Evolutionary conservation across 768 basidiomycete genomes (phyloP), one percentile per base, ranked within the genome.

Genomic region (Pulveroboletus sp.): DNA sequence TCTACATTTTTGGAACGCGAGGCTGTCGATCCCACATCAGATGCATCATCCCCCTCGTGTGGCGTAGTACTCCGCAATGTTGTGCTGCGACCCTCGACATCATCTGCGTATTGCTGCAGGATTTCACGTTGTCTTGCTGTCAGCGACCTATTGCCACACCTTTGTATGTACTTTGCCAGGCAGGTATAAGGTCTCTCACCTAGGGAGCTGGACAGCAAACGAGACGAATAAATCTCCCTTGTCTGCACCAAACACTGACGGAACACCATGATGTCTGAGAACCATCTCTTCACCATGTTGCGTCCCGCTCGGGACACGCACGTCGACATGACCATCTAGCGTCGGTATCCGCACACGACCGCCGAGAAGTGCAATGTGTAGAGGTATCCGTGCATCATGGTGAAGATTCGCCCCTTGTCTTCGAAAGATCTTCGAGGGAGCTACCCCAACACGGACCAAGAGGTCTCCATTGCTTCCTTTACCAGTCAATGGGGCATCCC

Each of bases 211-310:
- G 32, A 98, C 78, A 32, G 77, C 79, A 73, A 98, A 98, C 37
- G 83, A 80, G 47, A 99, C 89, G 59, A 93, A 89, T 46, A 97
- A 71, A 67, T 96, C 93, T 33, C 95, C 90, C 54, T 77, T 83
- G 55, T 78, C 78, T 37, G 77, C 71, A 43, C 71, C 71, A 62
- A 77, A 76, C 7, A 87, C 75, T 21, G 81, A 75, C 39, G 79
- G 66, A 11, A 97, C 83, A 28, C 96, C 96, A 46, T 89, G 82
- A 36, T 84, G 84, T 71, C 87, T 89, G 61, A 99, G 71, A 18
- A 96, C 89, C 82, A 95, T 94, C 68, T 98, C 93, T 72, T 97
- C 93, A 15, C 94, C 94, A 64, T 87, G 93, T 70, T 98, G 96
- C 3, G 95, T 97, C 39, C 96, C 95, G 18, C 77, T 76, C 48